Percentiles rank a stretch among this genome's conserved stretches.
Evolutionary conservation across 805 yeast species (phyloP).

Genomic region (Millerozyma miso): DNA sequence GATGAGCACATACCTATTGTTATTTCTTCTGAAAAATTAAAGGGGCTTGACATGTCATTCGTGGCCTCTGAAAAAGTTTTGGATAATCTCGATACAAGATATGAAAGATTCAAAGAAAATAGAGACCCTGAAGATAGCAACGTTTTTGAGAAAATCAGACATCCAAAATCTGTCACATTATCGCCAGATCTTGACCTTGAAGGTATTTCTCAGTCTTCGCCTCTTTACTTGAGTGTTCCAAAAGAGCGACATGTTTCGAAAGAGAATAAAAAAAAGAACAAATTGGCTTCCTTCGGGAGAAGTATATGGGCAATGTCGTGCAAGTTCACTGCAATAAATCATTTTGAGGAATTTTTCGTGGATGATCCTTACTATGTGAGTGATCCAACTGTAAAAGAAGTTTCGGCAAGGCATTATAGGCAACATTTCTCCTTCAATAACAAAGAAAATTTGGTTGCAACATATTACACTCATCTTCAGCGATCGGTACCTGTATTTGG

Average conservation of each 20-base stretch:
- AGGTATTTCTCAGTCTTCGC: conserved; percentile 8
- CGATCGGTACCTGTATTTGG: conserved; percentile 80
- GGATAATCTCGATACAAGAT: neutral
- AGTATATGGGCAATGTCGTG: conserved; percentile 28
- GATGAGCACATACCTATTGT: conserved; percentile 27
- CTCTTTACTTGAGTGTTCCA: conserved; percentile 25
- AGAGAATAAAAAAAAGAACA: conserved; percentile 8
- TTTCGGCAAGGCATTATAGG: conserved; percentile 56
- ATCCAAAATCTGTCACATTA: neutral
- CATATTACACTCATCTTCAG: conserved; percentile 67
- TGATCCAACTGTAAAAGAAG: conserved; percentile 37
- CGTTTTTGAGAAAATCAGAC: neutral
- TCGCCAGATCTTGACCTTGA: neutral
- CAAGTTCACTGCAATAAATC: conserved; percentile 61
- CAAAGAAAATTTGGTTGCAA: conserved; percentile 51
- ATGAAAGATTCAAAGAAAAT: neutral
- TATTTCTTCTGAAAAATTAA: conserved; percentile 28
- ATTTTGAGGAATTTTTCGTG: conserved; percentile 43
- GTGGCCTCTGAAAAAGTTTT: conserved; percentile 17
- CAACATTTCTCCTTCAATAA: conserved; percentile 61
- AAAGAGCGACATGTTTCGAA: conserved; percentile 13
- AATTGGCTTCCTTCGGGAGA: conserved; percentile 17
- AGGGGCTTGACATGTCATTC: conserved; percentile 30
- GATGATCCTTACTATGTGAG: conserved; percentile 50
- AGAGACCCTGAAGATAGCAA: neutral